Base-by-base conservation (phyloP, 1,284 basidiomycete genomes). In the Kwoniella shivajii region DNA sequence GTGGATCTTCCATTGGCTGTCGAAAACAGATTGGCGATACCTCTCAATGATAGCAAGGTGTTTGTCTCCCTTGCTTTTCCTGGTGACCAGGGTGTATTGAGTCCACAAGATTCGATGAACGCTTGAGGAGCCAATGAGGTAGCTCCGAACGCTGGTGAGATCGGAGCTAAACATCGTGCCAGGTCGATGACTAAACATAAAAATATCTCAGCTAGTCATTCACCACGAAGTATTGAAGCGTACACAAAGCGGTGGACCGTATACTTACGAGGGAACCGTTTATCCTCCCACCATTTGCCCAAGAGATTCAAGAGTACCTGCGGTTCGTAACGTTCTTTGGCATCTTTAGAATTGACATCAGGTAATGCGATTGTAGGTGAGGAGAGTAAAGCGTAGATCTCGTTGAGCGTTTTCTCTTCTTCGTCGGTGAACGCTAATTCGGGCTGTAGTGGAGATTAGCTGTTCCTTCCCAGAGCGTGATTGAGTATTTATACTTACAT, bases 31-130 rank as follows among this genome's bases (percentile, higher is more conserved):
- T 99, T 99, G 20, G 90, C 86, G 20, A 97, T 68, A 0, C 86
- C 86, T 20, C 95, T 84, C 51, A 96, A 78, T 0, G 89, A 82
- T n/a, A 99, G 83, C 64, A 96, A 81, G 9, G 88, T 83, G 71
- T 96, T 97, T 10, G 88, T 94, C 68, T 94, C 90, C 47, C 86
- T 81, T 1, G 84, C 74, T 77, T 93, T 95, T 4, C 77, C 73
- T 11, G 80, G 72, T 79, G 84, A 83, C 47, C 84, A 83, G 18
- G 74, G 62, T 71, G 72, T 71, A 65, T 75, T 88, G 89, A 93
- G 41, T 87, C 27, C 46, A 1, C 87, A 85, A 2, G 86, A 87
- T 51, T 80, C 80, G 69, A 92, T 84, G 14, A 93, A 75, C 6
- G 83, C 80, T 9, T 83, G 78, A 13, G 84, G 68, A 13, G 82